Evolutionary conservation across 805 yeast species (phyloP), one percentile per base, ranked within the genome.

Genomic region (Saccharomycopsis javanensis): DNA sequence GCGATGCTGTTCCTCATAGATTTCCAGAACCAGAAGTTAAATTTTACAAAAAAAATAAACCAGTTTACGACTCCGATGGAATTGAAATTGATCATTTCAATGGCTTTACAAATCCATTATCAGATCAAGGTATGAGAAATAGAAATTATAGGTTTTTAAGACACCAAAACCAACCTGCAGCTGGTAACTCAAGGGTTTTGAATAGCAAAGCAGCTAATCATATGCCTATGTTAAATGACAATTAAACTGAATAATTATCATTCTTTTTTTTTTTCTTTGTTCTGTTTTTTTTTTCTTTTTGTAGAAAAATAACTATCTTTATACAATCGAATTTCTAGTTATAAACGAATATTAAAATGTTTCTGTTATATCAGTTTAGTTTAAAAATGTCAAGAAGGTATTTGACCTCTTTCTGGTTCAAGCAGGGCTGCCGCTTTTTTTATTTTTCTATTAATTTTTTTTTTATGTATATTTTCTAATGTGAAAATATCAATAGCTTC

Each of bases 41-140:
- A 28, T 35, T 60, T 56, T 15, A 59, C 55, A 52, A 53, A 30
- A 53, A 56, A 55, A 13, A 33, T 27, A 34, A 50, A 31, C 60
- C 33, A 50, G 53, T 50, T 4, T 57, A 53, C 46, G 60, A 51
- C n/a, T 23, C 46, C 11, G 37, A 53, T 30, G 56, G 50, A 34
- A 25, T 46, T 11, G 23, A 28, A 34, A 56, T 33, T 15, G 60
- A 51, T 18, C 45, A 57, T 13, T 55, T 45, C 30, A 16, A 33
- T 60, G 60, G 54, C 37, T 58, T 33, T 62, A 64, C 1, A 58
- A 53, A 54, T 61, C 20, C 67, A 67, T 2, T 66, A 62, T 38
- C 56, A 62, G 8, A 63, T 5, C 23, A 48, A 15, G 31, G 54
- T 45, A 28, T 25, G 23, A 51, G 23, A 23, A 33, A 16, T 25